phyloP scores from a whole-genome alignment of 2,329 filamentous ascomycete species.

The Exophiala sp. region DNA sequence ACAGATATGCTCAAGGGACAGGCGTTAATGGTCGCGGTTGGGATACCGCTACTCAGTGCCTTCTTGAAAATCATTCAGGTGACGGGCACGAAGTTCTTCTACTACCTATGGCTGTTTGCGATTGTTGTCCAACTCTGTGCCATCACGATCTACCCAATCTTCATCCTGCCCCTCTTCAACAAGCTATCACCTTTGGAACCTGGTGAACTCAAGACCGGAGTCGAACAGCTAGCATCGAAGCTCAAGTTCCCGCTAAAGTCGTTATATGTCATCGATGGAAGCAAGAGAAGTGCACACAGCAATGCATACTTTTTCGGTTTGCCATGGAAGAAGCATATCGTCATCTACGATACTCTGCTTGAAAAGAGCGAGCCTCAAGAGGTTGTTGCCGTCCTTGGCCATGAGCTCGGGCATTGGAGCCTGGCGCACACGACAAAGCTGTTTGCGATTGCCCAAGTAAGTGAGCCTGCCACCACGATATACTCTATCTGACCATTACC shows the following conservation, averaged over 20 bases:
- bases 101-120: conserved; percentile 94
- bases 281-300: conserved; percentile 81
- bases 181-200: conserved; percentile 90
- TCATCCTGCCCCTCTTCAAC: conserved; percentile 95
- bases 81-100: conserved; percentile 93
- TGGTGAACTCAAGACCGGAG: conserved; percentile 79
- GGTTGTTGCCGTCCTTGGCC: conserved; percentile 89
- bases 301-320: conserved; percentile 96
- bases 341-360: conserved; percentile 96
- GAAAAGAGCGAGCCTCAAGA: conserved; percentile 91
- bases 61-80: conserved; percentile 93
- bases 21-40: conserved; percentile 72
- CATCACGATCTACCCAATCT: conserved; percentile 93
- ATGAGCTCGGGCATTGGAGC: conserved; percentile 97
- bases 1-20: conserved; percentile 91
- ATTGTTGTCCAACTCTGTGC: conserved; percentile 86
- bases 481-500: conserved; percentile 15
- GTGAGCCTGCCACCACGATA: conserved; percentile 20
- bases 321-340: conserved; percentile 99
- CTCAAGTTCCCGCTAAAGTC: conserved; percentile 90
- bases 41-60: conserved; percentile 82
- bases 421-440: conserved; percentile 91
- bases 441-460: conserved; percentile 78
- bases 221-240: conserved; percentile 77
- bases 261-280: conserved; percentile 90